Base-by-base conservation (phyloP, 768 basidiomycete genomes). In the Tricholoma saponaceum region DNA sequence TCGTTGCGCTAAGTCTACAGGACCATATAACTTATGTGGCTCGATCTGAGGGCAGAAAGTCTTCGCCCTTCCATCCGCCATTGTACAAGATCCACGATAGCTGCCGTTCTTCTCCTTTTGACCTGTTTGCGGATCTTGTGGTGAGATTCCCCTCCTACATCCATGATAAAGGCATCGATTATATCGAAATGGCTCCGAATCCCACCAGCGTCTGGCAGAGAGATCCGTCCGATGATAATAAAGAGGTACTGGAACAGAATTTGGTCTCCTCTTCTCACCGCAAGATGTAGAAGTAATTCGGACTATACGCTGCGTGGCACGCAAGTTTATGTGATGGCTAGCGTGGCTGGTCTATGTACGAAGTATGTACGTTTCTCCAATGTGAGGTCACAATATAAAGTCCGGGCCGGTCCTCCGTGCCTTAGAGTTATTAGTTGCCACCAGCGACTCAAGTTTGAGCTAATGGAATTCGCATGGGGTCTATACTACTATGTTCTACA, bases 1-100 rank as follows among this genome's bases (percentile, higher is more conserved):
- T 14, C 25, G 32, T 44, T 3, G 30, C 32, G 32, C 28, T 12
- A 22, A 8, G 43, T 28, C 23, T 25, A 5, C 35, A 43, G 8
- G 46, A 44, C 0, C 61, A 61, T 26, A 57, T 58, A 28, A 51
- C 51, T 32, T 56, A 62, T 41, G 50, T 52, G 4, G 44, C 52
- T 14, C 58, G 55, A 16, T 39, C 43, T 4, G 14, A 55, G 7
- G 59, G 59, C 39, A 59, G 47, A 25, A 39, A 54, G 44, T 55
- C 55, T 6, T 53, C 58, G 4, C 28, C 55, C n/a, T 26, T 57
- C 3, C 26, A 54, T 6, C 49, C 13, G 16, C 6, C 39, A 55
- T 28, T 55, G 41, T 7, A 43, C 54, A 16, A 28, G 37, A 16
- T 57, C 37, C 20, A 63, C 58, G 9, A 55, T 26, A 23, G 54